Conservation (phyloP, 2,329 filamentous ascomycete species). For the Fusarium papillatum region DNA sequence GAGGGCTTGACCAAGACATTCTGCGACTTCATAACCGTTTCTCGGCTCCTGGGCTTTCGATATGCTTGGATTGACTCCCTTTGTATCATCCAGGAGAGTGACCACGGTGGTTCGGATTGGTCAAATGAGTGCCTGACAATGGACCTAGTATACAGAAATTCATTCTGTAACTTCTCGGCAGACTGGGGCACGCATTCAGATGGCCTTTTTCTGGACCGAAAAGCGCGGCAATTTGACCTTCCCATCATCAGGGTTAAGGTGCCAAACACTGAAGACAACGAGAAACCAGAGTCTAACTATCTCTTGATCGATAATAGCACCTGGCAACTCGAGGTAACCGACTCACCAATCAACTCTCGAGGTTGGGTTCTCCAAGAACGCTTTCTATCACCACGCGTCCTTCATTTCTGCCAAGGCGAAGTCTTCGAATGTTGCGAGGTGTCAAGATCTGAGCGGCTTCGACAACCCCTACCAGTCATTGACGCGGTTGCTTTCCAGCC, state of each 20-base stretch:
- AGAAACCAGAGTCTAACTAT: neutral
- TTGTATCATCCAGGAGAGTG: neutral
- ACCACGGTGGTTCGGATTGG: neutral
- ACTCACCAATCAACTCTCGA: neutral
- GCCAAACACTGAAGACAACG: neutral
- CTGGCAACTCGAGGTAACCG: neutral
- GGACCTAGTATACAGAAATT: neutral
- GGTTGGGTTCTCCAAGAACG: neutral
- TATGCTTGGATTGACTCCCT: neutral
- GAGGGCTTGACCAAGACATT: neutral
- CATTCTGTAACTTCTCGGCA: neutral
- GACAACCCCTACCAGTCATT: neutral
- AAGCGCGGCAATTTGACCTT: neutral
- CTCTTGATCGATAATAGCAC: neutral
- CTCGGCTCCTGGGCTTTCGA: neutral
- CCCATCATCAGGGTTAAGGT: neutral
- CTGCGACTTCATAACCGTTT: neutral
- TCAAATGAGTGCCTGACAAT: neutral
- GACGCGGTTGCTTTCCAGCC: neutral
- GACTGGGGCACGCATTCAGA: neutral
- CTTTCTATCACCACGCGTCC: neutral
- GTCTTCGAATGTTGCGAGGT: neutral
- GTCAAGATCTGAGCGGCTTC: neutral
- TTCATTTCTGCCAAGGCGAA: neutral
- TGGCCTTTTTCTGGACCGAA: neutral